A percentile compares a stretch with the other conserved stretches of the same genome.
Evolutionary conservation across 2,329 filamentous ascomycete genomes (phyloP).

Genomic region (Truncatella angustata): DNA sequence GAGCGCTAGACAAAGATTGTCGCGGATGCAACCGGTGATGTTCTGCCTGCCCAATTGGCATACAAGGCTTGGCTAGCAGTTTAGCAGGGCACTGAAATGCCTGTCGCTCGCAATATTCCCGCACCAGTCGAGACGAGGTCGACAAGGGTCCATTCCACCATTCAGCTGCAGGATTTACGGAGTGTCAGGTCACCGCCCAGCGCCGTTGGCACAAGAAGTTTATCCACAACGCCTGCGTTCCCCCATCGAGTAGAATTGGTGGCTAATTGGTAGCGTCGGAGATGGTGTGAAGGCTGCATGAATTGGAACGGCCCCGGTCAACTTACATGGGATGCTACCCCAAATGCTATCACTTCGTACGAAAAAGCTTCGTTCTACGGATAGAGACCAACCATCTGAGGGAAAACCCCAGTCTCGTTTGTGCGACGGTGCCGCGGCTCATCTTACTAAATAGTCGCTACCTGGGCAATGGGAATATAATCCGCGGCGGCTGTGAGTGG

Average conservation of each 20-base stretch:
- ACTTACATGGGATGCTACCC: not conserved
- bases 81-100: not conserved
- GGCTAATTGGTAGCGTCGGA: not conserved
- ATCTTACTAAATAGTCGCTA: not conserved
- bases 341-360: not conserved
- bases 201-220: not conserved
- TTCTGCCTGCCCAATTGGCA: constrained; percentile 6
- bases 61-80: not conserved
- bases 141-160: not conserved
- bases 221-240: not conserved
- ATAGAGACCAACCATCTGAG: not conserved
- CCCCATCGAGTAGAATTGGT: not conserved
- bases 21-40: not conserved
- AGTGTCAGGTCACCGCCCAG: not conserved
- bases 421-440: not conserved
- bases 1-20: not conserved
- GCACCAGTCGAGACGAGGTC: not conserved
- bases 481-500: not conserved
- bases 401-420: not conserved
- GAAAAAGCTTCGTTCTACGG: not conserved
- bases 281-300: not conserved
- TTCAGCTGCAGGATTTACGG: not conserved
- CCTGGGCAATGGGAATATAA: not conserved
- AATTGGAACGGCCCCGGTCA: not conserved
- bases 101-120: constrained; percentile 1